Evolutionary conservation across 371 early-diverging fungal species (phyloP).

Genomic region (Entomophthora muscae): DNA sequence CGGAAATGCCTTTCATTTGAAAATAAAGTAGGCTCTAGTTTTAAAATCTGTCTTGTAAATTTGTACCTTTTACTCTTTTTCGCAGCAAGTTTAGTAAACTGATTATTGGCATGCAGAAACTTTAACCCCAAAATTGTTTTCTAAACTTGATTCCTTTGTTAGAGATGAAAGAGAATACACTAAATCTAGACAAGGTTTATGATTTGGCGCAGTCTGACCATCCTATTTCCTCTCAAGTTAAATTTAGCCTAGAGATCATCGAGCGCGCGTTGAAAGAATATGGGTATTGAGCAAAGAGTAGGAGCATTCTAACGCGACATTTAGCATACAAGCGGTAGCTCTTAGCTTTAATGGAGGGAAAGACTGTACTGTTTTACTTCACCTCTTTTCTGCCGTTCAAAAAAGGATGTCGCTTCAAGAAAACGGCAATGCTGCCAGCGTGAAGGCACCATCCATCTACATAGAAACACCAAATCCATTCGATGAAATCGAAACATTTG

Average conservation of each 20-base stretch:
- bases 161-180: background rate
- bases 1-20: too few relatives aligned
- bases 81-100: too few relatives aligned
- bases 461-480: constrained; percentile 62
- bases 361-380: constrained; percentile 87
- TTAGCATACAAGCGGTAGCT: constrained; percentile 31
- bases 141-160: background rate
- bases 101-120: too few relatives aligned
- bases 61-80: too few relatives aligned
- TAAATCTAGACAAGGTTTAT: background rate
- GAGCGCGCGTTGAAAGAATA: constrained; percentile 40
- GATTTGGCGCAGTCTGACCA: background rate
- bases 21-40: too few relatives aligned
- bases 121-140: too few relatives aligned
- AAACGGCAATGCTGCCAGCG: background rate
- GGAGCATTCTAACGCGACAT: background rate
- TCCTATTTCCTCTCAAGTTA: constrained; percentile 8
- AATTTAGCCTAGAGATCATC: constrained; percentile 33
- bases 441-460: constrained; percentile 20
- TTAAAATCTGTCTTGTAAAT: too few relatives aligned
- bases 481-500: constrained; percentile 75
- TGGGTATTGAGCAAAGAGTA: constrained; percentile 24
- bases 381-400: constrained; percentile 50
- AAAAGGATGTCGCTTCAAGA: constrained; percentile 13
- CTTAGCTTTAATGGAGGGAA: constrained; percentile 94